These are phyloP conservation scores for Suillus americanus DNA, from an alignment of 768 basidiomycete species.

Conservation along the genomic window DNA sequence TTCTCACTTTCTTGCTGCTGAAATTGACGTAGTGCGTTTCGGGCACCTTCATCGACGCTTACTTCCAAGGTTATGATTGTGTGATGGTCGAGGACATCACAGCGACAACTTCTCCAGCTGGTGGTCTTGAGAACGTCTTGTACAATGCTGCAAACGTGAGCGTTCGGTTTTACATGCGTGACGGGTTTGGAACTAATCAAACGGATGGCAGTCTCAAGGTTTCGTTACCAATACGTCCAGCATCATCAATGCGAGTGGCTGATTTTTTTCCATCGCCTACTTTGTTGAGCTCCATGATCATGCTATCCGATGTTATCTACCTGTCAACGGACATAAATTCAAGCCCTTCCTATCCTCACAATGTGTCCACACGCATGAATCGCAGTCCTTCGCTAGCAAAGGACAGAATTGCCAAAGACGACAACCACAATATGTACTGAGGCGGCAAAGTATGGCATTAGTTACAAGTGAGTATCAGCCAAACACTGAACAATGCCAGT, in stretches of 20 bases:
- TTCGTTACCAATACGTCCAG: constrained; percentile 43
- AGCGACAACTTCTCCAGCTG: constrained; percentile 62
- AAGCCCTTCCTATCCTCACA: background rate
- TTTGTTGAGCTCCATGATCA: background rate
- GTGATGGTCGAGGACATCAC: constrained; percentile 56
- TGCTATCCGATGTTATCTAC: background rate
- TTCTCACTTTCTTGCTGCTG: background rate
- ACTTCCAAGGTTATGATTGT: constrained; percentile 64
- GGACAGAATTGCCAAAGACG: background rate
- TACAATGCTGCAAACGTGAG: constrained; percentile 56
- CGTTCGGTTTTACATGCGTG: constrained; percentile 1
- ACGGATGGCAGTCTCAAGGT: constrained; percentile 44
- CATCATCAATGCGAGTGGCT: constrained; percentile 22
- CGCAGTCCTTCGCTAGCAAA: background rate
- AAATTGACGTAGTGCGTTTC: constrained; percentile 51
- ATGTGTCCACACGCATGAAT: background rate
- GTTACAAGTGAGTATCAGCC: background rate
- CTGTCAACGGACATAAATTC: background rate
- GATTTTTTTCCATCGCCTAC: background rate
- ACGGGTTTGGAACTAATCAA: background rate
- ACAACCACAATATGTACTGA: background rate
- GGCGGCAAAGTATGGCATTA: background rate
- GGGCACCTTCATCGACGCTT: constrained; percentile 63
- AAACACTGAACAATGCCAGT: background rate
- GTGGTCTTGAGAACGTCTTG: constrained; percentile 56